These are phyloP conservation scores for Ogataea populi-albae DNA, from an alignment of 805 yeast genomes.

Conservation along the genomic window DNA sequence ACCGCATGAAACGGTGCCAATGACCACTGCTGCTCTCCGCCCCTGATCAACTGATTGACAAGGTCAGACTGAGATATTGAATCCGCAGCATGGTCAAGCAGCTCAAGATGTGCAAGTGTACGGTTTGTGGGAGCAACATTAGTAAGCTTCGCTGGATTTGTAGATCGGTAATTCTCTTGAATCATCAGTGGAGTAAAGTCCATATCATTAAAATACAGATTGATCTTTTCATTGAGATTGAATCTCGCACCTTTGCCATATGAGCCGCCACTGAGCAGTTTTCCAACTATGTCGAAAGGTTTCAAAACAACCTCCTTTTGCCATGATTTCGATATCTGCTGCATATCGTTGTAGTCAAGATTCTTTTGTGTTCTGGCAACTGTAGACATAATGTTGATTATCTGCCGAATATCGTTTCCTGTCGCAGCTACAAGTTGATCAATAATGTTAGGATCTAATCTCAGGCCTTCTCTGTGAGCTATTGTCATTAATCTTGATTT, in stretches of 20 bases:
- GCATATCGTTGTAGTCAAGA: conserved; percentile 63
- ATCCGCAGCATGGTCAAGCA: conserved; percentile 78
- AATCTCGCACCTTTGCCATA: conserved; percentile 52
- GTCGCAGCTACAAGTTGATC: conserved; percentile 85
- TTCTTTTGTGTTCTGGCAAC: conserved; percentile 69
- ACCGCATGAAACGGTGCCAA: conserved; percentile 88
- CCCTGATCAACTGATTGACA: conserved; percentile 77
- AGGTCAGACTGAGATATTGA: conserved; percentile 82
- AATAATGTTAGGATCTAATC: conserved; percentile 73
- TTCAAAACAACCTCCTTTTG: conserved; percentile 86
- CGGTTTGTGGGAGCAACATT: conserved; percentile 28
- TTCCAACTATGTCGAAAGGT: conserved; percentile 85
- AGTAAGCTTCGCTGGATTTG: conserved; percentile 48
- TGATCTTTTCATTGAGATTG: conserved; percentile 76
- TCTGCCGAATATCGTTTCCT: conserved; percentile 89
- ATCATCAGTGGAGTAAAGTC: conserved; percentile 95
- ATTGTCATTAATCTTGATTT: conserved; percentile 85
- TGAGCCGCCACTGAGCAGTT: conserved; percentile 57
- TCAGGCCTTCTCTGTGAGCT: conserved; percentile 79
- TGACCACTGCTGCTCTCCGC: conserved; percentile 93
- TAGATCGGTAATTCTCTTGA: conserved; percentile 82
- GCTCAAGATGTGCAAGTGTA: conserved; percentile 52
- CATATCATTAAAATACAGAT: conserved; percentile 88
- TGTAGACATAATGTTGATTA: conserved; percentile 83
- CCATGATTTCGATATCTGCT: conserved; percentile 67